A percentile compares a stretch with the other conserved stretches of the same genome.
phyloP scores from a whole-genome alignment of 2,329 filamentous ascomycete genomes.

The Scolecobasidium constrictum region DNA sequence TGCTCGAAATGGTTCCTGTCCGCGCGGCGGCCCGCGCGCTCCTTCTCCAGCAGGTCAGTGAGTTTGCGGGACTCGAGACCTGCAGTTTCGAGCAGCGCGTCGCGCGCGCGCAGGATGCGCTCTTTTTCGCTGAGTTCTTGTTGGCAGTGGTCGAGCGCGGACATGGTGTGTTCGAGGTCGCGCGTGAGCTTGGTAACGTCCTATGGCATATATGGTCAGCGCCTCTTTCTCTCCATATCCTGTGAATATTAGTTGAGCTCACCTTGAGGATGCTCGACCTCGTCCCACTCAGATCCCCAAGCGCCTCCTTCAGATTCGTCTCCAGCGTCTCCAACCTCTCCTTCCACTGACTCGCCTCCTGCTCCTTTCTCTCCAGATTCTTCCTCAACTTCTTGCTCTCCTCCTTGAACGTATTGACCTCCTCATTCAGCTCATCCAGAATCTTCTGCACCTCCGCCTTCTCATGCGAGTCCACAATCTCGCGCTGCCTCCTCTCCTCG shows the following conservation, averaged over 20 bases:
- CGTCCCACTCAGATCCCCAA: slow-evolving; percentile 81
- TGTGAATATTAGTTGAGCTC: slow-evolving; percentile 12
- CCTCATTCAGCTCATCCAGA: slow-evolving; percentile 83
- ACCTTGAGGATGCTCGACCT: slow-evolving; percentile 76
- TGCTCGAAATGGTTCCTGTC: slow-evolving; percentile 84
- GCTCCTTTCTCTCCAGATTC: slow-evolving; percentile 69
- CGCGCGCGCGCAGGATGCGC: slow-evolving; percentile 77
- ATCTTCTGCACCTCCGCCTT: slow-evolving; percentile 93
- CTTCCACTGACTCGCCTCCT: slow-evolving; percentile 85
- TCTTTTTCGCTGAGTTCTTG: slow-evolving; percentile 81
- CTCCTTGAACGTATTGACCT: slow-evolving; percentile 72
- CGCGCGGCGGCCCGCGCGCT: slow-evolving; percentile 71
- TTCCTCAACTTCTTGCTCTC: slow-evolving; percentile 75
- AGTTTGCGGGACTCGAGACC: slow-evolving; percentile 78
- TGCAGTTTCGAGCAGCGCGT: slow-evolving; percentile 77
- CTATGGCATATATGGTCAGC: slow-evolving; percentile 26
- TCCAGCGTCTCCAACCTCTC: slow-evolving; percentile 84
- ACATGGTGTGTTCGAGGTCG: slow-evolving; percentile 73
- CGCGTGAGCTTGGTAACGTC: slow-evolving; percentile 80
- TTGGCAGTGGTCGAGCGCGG: slow-evolving; percentile 71
- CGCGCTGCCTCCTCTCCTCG: slow-evolving; percentile 74
- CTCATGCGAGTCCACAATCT: slow-evolving; percentile 75
- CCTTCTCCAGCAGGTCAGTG: slow-evolving; percentile 81
- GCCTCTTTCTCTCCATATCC: too few species aligned
- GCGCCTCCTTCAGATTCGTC: slow-evolving; percentile 71